Conservation (phyloP, 441 rosid genomes). For the Pelargonium myrrhifolium region DNA sequence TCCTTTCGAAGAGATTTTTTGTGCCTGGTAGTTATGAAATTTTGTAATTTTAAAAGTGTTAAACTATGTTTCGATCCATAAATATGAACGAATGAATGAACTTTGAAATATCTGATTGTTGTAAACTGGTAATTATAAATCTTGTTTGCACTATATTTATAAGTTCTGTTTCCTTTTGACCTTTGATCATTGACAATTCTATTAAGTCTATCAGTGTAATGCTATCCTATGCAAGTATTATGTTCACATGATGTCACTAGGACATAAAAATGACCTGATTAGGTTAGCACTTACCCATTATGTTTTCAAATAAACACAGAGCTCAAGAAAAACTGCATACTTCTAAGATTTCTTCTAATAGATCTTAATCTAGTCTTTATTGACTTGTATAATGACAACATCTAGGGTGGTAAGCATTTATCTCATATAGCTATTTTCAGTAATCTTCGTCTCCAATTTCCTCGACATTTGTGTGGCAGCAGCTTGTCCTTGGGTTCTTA, state of each 20-base stretch:
- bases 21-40: neutral
- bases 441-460: neutral
- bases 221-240: neutral
- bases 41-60: neutral
- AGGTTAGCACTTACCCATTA: neutral
- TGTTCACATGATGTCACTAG: neutral
- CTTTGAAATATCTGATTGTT: neutral
- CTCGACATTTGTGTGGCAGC: neutral
- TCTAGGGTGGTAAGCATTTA: neutral
- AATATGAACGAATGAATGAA: neutral
- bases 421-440: neutral
- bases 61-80: neutral
- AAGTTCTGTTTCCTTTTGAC: too few species aligned
- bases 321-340: neutral
- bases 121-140: neutral
- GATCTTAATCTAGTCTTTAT: neutral
- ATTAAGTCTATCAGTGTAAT: too few species aligned
- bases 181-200: too few species aligned
- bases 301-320: neutral
- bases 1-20: slow-evolving; percentile 12
- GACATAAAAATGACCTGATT: neutral
- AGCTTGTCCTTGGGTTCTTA: neutral
- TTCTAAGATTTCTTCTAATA: neutral
- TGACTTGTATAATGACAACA: neutral
- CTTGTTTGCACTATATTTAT: neutral